phyloP scores from a whole-genome alignment of 1,139 yeast genomes.

The Scheffersomyces illinoinensis region DNA sequence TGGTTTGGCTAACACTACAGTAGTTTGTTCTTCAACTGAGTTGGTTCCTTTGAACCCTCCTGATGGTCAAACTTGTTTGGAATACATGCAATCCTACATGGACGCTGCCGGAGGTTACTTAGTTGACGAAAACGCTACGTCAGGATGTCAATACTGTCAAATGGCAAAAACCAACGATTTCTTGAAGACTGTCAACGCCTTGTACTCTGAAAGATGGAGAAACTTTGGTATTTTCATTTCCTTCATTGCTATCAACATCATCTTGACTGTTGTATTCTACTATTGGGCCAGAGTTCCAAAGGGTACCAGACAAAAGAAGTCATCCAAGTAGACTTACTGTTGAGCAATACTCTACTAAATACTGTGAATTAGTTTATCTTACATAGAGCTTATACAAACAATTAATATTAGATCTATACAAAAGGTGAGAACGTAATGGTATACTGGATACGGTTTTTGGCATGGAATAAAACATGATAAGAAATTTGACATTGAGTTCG shows the following conservation, averaged over 20 bases:
- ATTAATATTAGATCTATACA: not conserved
- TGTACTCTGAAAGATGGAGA: constrained; percentile 61
- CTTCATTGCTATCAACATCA: constrained; percentile 21
- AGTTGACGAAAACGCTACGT: constrained; percentile 39
- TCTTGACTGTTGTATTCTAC: constrained; percentile 22
- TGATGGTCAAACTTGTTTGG: constrained; percentile 53
- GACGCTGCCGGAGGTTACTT: constrained; percentile 52
- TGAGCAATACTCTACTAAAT: not conserved
- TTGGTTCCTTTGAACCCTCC: constrained; percentile 46
- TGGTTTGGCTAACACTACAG: constrained; percentile 53
- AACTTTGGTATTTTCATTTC: constrained; percentile 58
- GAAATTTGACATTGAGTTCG: no score
- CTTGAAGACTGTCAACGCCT: constrained; percentile 42
- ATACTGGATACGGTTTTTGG: no score
- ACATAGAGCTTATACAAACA: not conserved
- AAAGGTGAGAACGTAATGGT: no score
- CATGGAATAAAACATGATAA: no score
- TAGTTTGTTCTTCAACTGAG: constrained; percentile 51
- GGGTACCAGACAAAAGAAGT: constrained; percentile 29
- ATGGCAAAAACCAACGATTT: constrained; percentile 51
- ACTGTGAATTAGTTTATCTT: not conserved
- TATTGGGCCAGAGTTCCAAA: constrained; percentile 32
- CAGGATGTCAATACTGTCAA: constrained; percentile 54
- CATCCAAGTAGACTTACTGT: not conserved
- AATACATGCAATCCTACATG: constrained; percentile 50